Evolutionary conservation across 1,284 basidiomycete species (phyloP), one percentile per base, ranked within the genome.

Genomic region (Pholiota adiposa): DNA sequence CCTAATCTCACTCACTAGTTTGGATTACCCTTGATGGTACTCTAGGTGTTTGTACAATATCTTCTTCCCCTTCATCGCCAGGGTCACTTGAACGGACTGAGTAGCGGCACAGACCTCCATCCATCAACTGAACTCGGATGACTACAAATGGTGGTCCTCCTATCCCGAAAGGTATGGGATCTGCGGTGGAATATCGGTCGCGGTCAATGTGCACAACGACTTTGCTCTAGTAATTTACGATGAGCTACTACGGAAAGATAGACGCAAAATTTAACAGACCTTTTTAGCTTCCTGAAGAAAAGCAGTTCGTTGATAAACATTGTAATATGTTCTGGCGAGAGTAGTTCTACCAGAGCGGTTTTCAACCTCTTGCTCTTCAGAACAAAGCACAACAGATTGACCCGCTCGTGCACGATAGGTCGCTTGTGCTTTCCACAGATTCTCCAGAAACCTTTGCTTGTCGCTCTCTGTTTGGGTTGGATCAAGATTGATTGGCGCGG

Each of bases 341-440:
- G 87, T 92, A 50, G 78, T 74, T 63, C 79, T 84, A 43, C 87
- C 86, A 46, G 79, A 79, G 58, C 83, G 81, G 31, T 77, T 80
- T 69, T 92, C 90, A 2, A 94, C 85, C 69, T 91, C 88, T 60
- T 81, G 77, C 65, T 95, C 93, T 16, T 90, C 84, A n/a, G 82
- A 83, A 64, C 78, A 83, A 23, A 86, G 79, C 43, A 84, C 85
- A 7, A 92, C 85, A 14, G 90, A 90, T 69, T 87, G 84, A 9
- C 84, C 88, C 3, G 82, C 72, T 58, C 86, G 85, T 1, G 90
- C 85, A 54, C 93, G 81, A 64, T 89, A 89, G 46, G 83, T 83
- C 4, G 93, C 92, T 70, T 97, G 94, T 19, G 87, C 88, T 29
- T 83, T 82, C 93, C 95, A 96, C 7, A 96, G 73, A 69, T 92